A percentile compares a stretch with the other conserved stretches of the same genome.
These are phyloP conservation scores for Basidiobolus meristosporus DNA, from an alignment of 371 early-diverging fungal genomes.

Conservation along the genomic window DNA sequence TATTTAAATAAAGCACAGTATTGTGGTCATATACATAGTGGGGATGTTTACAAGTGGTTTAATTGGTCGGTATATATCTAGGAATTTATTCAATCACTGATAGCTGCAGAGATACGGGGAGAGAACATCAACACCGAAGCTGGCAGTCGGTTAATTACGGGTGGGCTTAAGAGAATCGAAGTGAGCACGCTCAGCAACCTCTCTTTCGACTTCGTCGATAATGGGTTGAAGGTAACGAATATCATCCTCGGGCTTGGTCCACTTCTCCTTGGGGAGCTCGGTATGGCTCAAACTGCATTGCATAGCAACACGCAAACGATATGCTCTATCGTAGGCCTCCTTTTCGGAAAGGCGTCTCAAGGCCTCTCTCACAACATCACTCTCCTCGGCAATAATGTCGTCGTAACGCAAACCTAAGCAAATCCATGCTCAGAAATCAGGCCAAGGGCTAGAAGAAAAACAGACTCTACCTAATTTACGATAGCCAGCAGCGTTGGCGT, in stretches of 20 bases:
- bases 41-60: too few relatives aligned
- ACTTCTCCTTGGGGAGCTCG: slow-evolving; percentile 44
- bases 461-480: slow-evolving; percentile 43
- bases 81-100: too few relatives aligned
- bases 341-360: slow-evolving; percentile 61
- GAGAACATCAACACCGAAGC: too few relatives aligned
- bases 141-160: too few relatives aligned
- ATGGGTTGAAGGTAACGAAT: slow-evolving; percentile 65
- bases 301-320: slow-evolving; percentile 68
- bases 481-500: slow-evolving; percentile 60
- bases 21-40: too few relatives aligned
- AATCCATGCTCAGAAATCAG: not conserved
- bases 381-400: slow-evolving; percentile 81
- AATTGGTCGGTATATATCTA: too few relatives aligned
- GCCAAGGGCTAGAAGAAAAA: not conserved
- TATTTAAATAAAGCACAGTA: too few relatives aligned
- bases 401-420: slow-evolving; percentile 69
- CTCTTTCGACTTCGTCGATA: slow-evolving; percentile 66
- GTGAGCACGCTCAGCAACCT: slow-evolving; percentile 59
- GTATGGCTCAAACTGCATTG: slow-evolving; percentile 53
- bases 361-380: slow-evolving; percentile 65
- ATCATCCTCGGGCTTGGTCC: slow-evolving; percentile 58
- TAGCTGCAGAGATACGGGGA: too few relatives aligned
- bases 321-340: slow-evolving; percentile 55
- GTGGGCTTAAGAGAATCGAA: slow-evolving; percentile 3